Evolutionary conservation across 2,329 filamentous ascomycete genomes (phyloP), one percentile per base, ranked within the genome.

Genomic region (Gnomoniopsis sp.): DNA sequence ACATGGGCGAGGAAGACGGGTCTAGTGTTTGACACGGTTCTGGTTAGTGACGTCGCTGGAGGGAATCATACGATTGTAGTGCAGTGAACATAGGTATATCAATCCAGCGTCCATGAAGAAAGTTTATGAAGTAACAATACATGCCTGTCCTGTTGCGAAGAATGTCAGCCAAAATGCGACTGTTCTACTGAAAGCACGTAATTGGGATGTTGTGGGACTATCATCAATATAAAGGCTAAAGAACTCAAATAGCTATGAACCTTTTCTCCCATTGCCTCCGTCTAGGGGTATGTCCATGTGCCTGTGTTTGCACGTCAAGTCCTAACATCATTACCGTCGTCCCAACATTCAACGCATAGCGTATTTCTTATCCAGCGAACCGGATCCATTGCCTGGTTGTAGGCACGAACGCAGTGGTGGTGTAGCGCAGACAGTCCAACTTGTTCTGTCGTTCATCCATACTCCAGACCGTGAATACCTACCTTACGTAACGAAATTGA

Each of bases 1-100:
- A 34, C 19, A 2, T 63, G 62, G 63, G 54, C 52, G 26, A 51
- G 63, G 47, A 57, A 53, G 49, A 59, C 47, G 1, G 57, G 55
- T 14, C 48, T 56, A 2, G 61, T 63, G 14, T 52, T 57, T 36
- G 63, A 64, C 30, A 57, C 59, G 21, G 59, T 63, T 15, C 34
- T 57, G 19, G 57, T 63, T 10, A 38, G 58, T 4, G 49, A 46
- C 46, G 55, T 60, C 8, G 21, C 26, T 26, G 61, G 61, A 33
- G 61, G 61, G 21, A 49, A 58, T 17, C 58, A 58, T n/a, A 49
- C 34, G 4, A 53, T 62, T 19, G 58, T 53, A 23, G 61, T 62
- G 34, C 8, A n/a, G 41, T 41, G 14, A 41, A 41, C 3, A 41
- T 15, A 11, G 17, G 17, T 15, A 41, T 41, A n/a, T n/a, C n/a